Percentiles rank a stretch among this genome's conserved stretches.
These are phyloP conservation scores for Lentinula novae-zelandiae DNA, from an alignment of 1,284 basidiomycete species.

Conservation along the genomic window DNA sequence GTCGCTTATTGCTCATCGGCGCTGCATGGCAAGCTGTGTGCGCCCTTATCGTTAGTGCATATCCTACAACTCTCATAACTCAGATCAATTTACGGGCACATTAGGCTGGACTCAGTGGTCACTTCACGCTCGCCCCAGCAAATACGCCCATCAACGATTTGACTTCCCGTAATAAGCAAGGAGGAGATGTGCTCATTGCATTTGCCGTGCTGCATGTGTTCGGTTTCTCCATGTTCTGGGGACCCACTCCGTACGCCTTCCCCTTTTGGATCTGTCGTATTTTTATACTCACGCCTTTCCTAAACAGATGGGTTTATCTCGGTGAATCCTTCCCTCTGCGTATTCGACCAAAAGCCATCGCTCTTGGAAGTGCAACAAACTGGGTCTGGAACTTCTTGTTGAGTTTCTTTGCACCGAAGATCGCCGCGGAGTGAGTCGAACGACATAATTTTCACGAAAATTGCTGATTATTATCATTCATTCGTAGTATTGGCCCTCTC, in stretches of 20 bases:
- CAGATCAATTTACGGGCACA: neutral
- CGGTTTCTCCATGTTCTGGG: conserved; percentile 72
- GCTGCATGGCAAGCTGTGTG: conserved; percentile 60
- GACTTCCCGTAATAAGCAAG: conserved; percentile 50
- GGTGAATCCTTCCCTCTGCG: conserved; percentile 63
- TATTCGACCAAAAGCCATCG: conserved; percentile 73
- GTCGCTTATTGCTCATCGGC: conserved; percentile 66
- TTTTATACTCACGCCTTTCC: neutral
- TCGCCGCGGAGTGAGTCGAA: conserved; percentile 42
- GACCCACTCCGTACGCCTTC: conserved; percentile 62
- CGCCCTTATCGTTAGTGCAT: conserved; percentile 50
- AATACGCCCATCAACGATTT: conserved; percentile 44
- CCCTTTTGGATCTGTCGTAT: conserved; percentile 22
- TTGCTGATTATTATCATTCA: neutral
- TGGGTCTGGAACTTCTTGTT: conserved; percentile 76
- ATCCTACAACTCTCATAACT: neutral
- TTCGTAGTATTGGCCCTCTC: conserved; percentile 61
- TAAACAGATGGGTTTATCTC: conserved; percentile 37
- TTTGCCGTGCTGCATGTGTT: conserved; percentile 79
- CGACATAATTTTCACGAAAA: neutral
- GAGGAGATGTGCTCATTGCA: conserved; percentile 65
- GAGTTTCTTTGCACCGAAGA: conserved; percentile 64
- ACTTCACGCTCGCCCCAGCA: conserved; percentile 58
- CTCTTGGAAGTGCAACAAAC: conserved; percentile 56
- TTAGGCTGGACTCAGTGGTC: conserved; percentile 68